phyloP scores from a whole-genome alignment of 768 basidiomycete species.

The Dioszegia aurantiaca region DNA sequence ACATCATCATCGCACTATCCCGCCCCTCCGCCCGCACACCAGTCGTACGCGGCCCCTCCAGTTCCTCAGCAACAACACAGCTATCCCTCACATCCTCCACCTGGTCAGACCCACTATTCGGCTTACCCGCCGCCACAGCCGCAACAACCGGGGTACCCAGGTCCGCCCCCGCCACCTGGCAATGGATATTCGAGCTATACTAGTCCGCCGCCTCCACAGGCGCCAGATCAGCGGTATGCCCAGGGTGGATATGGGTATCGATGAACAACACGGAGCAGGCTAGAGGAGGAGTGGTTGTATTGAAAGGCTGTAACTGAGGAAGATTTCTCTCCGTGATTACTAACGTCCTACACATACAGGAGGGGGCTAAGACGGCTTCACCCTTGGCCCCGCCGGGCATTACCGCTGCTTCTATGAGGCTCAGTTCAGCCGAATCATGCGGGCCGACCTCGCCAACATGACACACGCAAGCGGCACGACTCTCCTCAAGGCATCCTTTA shows the following conservation, averaged over 20 bases:
- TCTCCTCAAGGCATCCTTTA: neutral
- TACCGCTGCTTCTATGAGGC: too few relatives aligned
- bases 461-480: neutral
- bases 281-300: too few relatives aligned
- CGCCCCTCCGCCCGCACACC: slow-evolving; percentile 15
- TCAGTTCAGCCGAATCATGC: neutral
- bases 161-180: neutral
- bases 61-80: slow-evolving; percentile 19
- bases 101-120: slow-evolving; percentile 13
- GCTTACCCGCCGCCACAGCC: slow-evolving; percentile 3
- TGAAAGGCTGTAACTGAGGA: too few relatives aligned
- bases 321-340: too few relatives aligned
- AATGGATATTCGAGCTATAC: slow-evolving; percentile 5
- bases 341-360: too few relatives aligned
- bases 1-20: slow-evolving; percentile 18
- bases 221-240: neutral
- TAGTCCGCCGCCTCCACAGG: slow-evolving; percentile 2
- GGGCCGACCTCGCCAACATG: too few relatives aligned
- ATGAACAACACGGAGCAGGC: neutral
- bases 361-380: too few relatives aligned
- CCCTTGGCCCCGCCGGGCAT: too few relatives aligned
- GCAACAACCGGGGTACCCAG: neutral
- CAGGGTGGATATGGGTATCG: slow-evolving; percentile 12
- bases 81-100: slow-evolving; percentile 23
- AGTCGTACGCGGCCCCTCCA: slow-evolving; percentile 17